Conservation (phyloP, 1,139 yeast species). For the Pichia sp. region DNA sequence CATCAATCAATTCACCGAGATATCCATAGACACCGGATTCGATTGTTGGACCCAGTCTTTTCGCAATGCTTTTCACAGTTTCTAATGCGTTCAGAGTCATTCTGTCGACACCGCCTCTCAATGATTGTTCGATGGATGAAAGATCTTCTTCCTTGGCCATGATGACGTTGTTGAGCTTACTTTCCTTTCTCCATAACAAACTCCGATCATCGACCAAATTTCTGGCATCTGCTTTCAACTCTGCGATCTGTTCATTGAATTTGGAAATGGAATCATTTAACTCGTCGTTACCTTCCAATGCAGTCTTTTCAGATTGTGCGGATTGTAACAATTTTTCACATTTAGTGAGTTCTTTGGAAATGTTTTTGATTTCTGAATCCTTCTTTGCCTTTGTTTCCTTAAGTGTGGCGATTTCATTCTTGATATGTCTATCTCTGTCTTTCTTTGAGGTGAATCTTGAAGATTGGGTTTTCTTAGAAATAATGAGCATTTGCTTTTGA, state of each 20-base stretch:
- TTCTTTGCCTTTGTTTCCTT: conserved; percentile 32
- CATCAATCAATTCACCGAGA: conserved; percentile 76
- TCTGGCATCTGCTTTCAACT: conserved; percentile 41
- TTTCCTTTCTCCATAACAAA: conserved; percentile 77
- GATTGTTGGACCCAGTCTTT: conserved; percentile 52
- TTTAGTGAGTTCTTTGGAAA: conserved; percentile 1
- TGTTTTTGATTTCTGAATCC: conserved; percentile 12
- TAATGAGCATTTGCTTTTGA: conserved; percentile 59
- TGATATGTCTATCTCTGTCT: conserved; percentile 74
- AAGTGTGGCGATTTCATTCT: conserved; percentile 43
- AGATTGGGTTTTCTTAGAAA: conserved; percentile 73
- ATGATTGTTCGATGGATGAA: conserved; percentile 53
- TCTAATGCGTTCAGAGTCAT: conserved; percentile 66
- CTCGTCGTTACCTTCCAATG: not conserved
- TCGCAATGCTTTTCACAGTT: conserved; percentile 61
- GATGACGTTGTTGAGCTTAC: conserved; percentile 52
- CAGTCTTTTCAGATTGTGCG: conserved; percentile 2
- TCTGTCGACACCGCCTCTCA: conserved; percentile 74
- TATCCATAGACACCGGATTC: conserved; percentile 65
- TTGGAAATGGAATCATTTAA: conserved; percentile 19
- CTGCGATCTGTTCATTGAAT: conserved; percentile 28
- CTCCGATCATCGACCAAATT: conserved; percentile 65
- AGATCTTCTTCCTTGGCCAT: conserved; percentile 59
- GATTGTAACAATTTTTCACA: conserved; percentile 1
- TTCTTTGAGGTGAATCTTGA: conserved; percentile 53